phyloP scores from a whole-genome alignment of 208 protist species.

The Kentomonas sorsogonicus region DNA sequence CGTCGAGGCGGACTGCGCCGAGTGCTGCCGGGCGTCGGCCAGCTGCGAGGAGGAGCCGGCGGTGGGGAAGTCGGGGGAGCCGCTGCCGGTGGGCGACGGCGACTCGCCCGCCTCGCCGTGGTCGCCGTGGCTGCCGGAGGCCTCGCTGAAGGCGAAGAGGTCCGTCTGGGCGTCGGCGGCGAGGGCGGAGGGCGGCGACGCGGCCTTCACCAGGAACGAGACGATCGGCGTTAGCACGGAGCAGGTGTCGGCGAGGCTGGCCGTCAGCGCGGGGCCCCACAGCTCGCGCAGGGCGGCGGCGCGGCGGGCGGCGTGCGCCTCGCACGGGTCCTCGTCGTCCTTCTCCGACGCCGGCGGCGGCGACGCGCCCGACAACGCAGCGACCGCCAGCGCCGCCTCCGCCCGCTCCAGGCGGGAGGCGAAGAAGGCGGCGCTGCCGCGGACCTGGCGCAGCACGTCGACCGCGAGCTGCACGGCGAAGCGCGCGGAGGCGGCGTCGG shows the following conservation, averaged over 20 bases:
- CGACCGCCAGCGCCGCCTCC: constrained; percentile 9
- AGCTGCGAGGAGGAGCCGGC: background rate
- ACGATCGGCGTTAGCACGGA: constrained; percentile 42
- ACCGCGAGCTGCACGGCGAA: constrained; percentile 66
- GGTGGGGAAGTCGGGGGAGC: no score
- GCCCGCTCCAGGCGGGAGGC: constrained; percentile 31
- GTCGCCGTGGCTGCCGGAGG: constrained; percentile 1
- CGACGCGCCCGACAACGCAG: constrained; percentile 1
- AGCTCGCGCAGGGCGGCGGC: constrained; percentile 24
- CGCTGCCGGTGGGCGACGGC: background rate
- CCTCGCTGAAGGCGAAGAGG: constrained; percentile 34
- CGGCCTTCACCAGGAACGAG: constrained; percentile 39
- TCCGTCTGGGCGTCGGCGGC: constrained; percentile 47
- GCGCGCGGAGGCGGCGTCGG: constrained; percentile 38
- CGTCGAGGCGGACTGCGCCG: no score
- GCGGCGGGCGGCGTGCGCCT: constrained; percentile 18
- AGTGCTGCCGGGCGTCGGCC: no score
- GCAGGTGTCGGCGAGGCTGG: constrained; percentile 41
- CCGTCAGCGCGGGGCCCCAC: constrained; percentile 55
- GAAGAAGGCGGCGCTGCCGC: constrained; percentile 49
- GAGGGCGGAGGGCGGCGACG: constrained; percentile 28
- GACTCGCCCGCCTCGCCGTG: background rate
- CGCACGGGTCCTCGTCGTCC: constrained; percentile 15
- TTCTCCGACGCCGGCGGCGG: constrained; percentile 1
- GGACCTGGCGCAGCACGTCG: constrained; percentile 60